Evolutionary conservation across 176 grass and related monocot genomes (phyloP).

Genomic region (Stipa capillata): DNA sequence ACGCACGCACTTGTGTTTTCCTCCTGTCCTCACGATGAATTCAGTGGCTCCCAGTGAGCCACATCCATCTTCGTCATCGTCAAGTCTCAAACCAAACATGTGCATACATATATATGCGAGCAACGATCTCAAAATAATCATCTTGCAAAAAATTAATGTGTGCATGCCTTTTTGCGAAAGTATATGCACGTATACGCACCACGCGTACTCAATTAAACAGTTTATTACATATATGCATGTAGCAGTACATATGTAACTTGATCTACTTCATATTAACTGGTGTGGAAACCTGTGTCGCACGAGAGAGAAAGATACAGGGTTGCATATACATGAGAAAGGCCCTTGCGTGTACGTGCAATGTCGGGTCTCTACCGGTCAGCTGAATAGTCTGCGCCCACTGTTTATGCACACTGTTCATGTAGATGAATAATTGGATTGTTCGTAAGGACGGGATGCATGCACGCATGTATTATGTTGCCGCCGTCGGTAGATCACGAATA

Average conservation of each 20-base stretch:
- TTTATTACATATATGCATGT: too few species aligned
- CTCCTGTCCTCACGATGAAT: background rate
- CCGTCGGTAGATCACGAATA: too few species aligned
- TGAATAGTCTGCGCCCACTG: background rate
- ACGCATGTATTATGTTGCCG: background rate
- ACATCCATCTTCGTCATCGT: background rate
- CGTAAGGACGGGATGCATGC: background rate
- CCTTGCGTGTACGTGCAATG: background rate
- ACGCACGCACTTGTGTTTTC: background rate
- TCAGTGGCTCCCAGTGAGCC: background rate
- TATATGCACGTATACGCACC: too few species aligned
- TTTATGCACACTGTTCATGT: background rate
- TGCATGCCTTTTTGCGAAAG: too few species aligned
- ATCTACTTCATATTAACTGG: too few species aligned
- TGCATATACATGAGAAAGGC: background rate
- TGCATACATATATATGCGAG: too few species aligned
- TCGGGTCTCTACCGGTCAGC: constrained; percentile 11
- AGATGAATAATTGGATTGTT: constrained; percentile 7
- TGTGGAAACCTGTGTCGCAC: too few species aligned
- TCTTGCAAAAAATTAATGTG: background rate
- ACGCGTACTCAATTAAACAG: too few species aligned
- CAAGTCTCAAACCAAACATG: background rate
- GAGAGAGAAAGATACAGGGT: background rate
- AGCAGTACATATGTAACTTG: too few species aligned
- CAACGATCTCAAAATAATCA: background rate